A percentile compares a stretch with the other conserved stretches of the same genome.
These are phyloP conservation scores for Aspergillus fijiensis DNA, from an alignment of 2,329 filamentous ascomycete genomes.

Conservation along the genomic window DNA sequence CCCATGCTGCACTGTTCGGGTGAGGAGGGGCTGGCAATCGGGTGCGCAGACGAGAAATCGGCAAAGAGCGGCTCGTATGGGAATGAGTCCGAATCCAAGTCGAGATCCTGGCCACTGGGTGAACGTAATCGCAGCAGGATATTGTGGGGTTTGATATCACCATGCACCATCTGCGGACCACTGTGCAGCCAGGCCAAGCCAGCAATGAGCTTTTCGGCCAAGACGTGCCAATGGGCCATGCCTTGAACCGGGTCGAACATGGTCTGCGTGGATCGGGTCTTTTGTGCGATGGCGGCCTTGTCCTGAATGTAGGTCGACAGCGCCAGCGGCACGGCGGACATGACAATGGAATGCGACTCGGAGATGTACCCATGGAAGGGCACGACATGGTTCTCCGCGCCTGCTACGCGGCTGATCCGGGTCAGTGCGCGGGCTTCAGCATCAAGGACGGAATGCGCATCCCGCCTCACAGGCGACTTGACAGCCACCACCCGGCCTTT, in stretches of 20 bases:
- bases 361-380: conserved; percentile 47
- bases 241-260: conserved; percentile 50
- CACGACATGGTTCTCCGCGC: conserved; percentile 40
- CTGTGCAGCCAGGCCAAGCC: conserved; percentile 48
- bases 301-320: conserved; percentile 44
- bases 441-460: conserved; percentile 42
- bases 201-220: conserved; percentile 42
- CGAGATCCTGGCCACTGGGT: conserved; percentile 6
- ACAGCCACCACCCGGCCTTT: conserved; percentile 42
- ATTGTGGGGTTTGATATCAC: conserved; percentile 51
- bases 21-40: conserved; percentile 9
- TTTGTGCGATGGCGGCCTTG: conserved; percentile 29
- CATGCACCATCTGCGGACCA: conserved; percentile 44
- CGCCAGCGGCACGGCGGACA: conserved; percentile 45
- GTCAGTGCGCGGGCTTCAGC: conserved; percentile 46
- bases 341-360: conserved; percentile 41
- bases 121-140: conserved; percentile 37
- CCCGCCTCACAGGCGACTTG: conserved; percentile 44
- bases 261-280: conserved; percentile 39
- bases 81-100: conserved; percentile 24
- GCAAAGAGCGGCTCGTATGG: conserved; percentile 44
- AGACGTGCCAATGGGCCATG: conserved; percentile 38
- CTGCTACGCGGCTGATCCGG: conserved; percentile 35
- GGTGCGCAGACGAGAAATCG: conserved; percentile 47
- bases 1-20: conserved; percentile 18